Conservation (phyloP, 129 eudicot species). For the Tagetes patula region DNA sequence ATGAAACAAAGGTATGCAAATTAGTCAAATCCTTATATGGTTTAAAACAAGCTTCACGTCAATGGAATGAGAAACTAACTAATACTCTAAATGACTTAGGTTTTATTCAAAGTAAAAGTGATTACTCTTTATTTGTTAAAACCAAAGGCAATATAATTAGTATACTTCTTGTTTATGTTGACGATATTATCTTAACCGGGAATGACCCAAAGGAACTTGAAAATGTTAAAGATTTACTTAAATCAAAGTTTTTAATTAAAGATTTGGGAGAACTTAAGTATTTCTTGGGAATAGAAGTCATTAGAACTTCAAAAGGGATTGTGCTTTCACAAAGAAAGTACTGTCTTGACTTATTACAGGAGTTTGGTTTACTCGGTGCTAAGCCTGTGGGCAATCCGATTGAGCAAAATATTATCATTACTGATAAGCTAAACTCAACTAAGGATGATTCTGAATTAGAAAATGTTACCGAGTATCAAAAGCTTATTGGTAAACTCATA, state of each 20-base stretch:
- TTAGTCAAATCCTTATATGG: background rate
- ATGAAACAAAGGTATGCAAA: background rate
- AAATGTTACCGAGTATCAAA: background rate
- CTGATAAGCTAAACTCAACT: fast-evolving
- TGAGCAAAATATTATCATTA: background rate
- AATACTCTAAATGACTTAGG: background rate
- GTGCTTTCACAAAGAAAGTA: background rate
- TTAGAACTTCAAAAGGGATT: background rate
- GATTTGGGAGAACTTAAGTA: background rate
- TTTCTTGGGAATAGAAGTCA: background rate
- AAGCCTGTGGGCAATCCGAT: background rate
- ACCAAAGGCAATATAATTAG: fast-evolving
- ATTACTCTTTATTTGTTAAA: background rate
- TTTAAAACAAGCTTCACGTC: background rate
- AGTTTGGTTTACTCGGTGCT: background rate
- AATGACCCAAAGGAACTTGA: background rate
- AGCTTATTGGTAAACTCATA: background rate
- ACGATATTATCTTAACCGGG: background rate
- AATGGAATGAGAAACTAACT: background rate
- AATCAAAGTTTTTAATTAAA: too few relatives aligned
- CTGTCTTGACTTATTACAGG: background rate
- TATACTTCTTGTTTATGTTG: background rate
- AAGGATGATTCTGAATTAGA: background rate
- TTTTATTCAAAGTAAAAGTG: background rate
- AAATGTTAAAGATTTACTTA: too few relatives aligned